phyloP scores from a whole-genome alignment of 148 eudicot species.

The Dysphania ambrosioides region DNA sequence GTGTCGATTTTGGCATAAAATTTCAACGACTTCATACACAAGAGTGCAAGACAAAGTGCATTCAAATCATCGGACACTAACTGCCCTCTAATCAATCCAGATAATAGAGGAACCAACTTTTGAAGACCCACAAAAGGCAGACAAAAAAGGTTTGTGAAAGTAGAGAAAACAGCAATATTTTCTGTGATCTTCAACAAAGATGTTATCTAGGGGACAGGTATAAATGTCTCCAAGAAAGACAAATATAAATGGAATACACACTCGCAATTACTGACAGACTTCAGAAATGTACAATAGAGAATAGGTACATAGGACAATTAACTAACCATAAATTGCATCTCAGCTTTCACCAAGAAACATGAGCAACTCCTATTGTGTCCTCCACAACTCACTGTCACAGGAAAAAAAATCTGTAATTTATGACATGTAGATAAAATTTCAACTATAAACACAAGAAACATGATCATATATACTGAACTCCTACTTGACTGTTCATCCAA shows the following conservation, averaged over 20 bases:
- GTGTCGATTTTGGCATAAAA: not conserved
- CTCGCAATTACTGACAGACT: no score
- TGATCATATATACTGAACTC: constrained; percentile 6
- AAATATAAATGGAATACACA: not conserved
- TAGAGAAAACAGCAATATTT: not conserved
- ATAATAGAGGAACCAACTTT: no score
- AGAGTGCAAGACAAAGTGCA: not conserved
- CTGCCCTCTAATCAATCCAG: no score
- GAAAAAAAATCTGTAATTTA: constrained; percentile 1
- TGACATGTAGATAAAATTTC: constrained; percentile 1
- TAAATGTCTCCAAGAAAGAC: not conserved
- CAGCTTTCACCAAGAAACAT: constrained; percentile 22
- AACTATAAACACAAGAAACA: not conserved
- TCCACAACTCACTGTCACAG: constrained; percentile 25
- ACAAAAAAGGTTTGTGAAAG: not conserved
- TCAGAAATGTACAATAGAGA: no score
- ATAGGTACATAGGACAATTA: not conserved
- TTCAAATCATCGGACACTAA: no score
- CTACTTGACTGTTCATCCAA: not conserved
- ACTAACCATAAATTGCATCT: constrained; percentile 25
- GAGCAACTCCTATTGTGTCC: constrained; percentile 23
- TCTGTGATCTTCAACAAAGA: not conserved
- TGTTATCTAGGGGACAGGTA: not conserved
- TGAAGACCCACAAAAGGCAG: no score
- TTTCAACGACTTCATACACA: not conserved